A percentile compares a stretch with the other conserved stretches of the same genome.
phyloP scores from a whole-genome alignment of 192 early-diverging fungal species.

The Rhizophagus clarus region DNA sequence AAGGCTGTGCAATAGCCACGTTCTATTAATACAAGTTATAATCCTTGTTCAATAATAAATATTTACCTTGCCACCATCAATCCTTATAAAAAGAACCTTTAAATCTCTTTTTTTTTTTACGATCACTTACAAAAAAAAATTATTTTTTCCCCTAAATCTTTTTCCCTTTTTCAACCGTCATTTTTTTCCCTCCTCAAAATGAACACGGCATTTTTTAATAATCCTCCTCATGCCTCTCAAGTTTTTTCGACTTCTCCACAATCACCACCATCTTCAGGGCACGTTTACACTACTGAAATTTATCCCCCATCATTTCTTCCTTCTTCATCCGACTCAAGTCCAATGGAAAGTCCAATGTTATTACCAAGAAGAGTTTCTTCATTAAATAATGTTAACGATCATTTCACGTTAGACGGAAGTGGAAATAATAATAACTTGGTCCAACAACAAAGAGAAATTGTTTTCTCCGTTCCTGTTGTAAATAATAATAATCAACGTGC shows the following conservation, averaged over 20 bases:
- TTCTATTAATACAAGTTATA: not conserved
- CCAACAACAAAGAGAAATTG: not conserved
- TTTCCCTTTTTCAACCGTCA: not conserved
- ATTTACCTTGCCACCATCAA: not conserved
- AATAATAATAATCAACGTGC: not conserved
- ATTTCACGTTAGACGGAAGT: not conserved
- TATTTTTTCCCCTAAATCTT: no score
- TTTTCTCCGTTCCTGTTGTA: not conserved
- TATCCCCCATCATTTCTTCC: constrained; percentile 19
- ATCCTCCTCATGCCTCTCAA: not conserved
- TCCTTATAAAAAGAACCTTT: not conserved
- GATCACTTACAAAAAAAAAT: not conserved
- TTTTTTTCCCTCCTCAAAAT: not conserved
- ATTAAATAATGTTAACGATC: not conserved
- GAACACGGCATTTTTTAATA: not conserved
- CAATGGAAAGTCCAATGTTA: constrained; percentile 7
- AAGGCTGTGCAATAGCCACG: not conserved
- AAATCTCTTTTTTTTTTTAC: not conserved
- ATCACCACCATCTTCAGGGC: not conserved
- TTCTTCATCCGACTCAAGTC: constrained; percentile 14
- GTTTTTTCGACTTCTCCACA: not conserved
- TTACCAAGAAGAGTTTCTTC: not conserved
- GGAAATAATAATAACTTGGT: not conserved
- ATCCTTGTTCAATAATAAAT: not conserved
- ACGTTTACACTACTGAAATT: constrained; percentile 22